Base-by-base conservation (phyloP, 345 rosid species). In the Nephelium lappaceum region DNA sequence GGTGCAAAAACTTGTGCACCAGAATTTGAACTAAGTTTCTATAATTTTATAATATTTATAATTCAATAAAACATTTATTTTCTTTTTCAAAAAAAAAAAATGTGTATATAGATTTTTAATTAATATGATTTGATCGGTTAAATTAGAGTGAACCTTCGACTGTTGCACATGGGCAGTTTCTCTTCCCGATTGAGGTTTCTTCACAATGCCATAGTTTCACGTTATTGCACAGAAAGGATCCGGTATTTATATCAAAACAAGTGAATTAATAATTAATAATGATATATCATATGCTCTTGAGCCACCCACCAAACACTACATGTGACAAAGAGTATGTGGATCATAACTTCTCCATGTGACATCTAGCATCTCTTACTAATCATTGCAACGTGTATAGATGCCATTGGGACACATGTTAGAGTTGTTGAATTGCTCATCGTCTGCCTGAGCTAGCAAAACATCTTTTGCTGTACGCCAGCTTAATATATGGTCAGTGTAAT, bases 271-370 rank as follows among this genome's bases (percentile, higher is more conserved):
- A 16, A 19, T 49, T 49, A 49, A 49, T 5, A 49, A 1, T 49
- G 5, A 49, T 49, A 49, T 49, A 49, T 49, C 18, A 60, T 7
- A 45, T 60, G 45, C 47, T 19, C 31, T 3, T 58, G 65, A 39
- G 71, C 62, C 62, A 47, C 53, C 42, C 57, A 42, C 39, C 21
- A 6, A 62, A 61, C 23, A 47, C 51, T 58, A n/a, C 24, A 61
- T 24, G 66, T 38, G 76, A 71, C 55, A 47, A 27, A 47, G 47
- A 78, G 73, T 55, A 72, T 38, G 72, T 47, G 66, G 66, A 57
- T 72, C 14, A 31, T 36, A 7, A 39, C 66, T 72, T 78, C 71
- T 72, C 58, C 77, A 78, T 62, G 73, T 79, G 81, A 79, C 77
- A 79, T 60, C 58, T 79, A 73, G 73, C 67, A 64, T 3, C n/a